A percentile compares a stretch with the other conserved stretches of the same genome.
These are phyloP conservation scores for Gliomastix tumulicola DNA, from an alignment of 2,329 filamentous ascomycete genomes.

Conservation along the genomic window DNA sequence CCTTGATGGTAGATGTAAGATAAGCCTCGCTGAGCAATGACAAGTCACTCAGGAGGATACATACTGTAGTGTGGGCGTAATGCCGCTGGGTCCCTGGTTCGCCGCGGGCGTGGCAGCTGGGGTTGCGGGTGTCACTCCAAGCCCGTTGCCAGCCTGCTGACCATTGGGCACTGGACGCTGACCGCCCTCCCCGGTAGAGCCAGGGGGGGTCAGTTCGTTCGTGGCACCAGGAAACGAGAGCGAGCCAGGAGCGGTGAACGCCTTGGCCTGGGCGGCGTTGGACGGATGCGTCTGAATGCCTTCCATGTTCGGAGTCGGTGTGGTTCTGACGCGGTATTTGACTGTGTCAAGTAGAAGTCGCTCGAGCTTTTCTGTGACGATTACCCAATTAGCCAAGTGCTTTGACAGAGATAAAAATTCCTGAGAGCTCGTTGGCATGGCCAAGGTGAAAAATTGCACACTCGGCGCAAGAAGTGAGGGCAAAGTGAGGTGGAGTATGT, in stretches of 20 bases:
- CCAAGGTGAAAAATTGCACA: no score
- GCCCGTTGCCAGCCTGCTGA: slow-evolving; percentile 56
- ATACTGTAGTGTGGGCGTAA: slow-evolving; percentile 94
- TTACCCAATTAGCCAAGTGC: slow-evolving; percentile 19
- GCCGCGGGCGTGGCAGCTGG: slow-evolving; percentile 88
- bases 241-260: slow-evolving; percentile 87
- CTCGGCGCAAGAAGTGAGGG: no score
- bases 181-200: slow-evolving; percentile 55
- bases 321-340: slow-evolving; percentile 9
- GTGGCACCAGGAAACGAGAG: slow-evolving; percentile 85
- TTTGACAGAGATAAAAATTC: neutral
- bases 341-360: slow-evolving; percentile 6
- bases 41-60: slow-evolving; percentile 46
- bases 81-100: slow-evolving; percentile 74
- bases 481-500: no score
- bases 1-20: slow-evolving; percentile 50
- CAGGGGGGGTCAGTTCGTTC: slow-evolving; percentile 75
- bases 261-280: slow-evolving; percentile 88
- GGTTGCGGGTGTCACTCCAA: slow-evolving; percentile 80
- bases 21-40: slow-evolving; percentile 43
- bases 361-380: no score
- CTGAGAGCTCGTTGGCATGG: no score
- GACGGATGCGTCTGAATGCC: slow-evolving; percentile 85
- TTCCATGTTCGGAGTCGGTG: slow-evolving; percentile 60
- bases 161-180: slow-evolving; percentile 31